Conservation (phyloP, 208 protist genomes). For the Acanthamoeba castellanii region DNA sequence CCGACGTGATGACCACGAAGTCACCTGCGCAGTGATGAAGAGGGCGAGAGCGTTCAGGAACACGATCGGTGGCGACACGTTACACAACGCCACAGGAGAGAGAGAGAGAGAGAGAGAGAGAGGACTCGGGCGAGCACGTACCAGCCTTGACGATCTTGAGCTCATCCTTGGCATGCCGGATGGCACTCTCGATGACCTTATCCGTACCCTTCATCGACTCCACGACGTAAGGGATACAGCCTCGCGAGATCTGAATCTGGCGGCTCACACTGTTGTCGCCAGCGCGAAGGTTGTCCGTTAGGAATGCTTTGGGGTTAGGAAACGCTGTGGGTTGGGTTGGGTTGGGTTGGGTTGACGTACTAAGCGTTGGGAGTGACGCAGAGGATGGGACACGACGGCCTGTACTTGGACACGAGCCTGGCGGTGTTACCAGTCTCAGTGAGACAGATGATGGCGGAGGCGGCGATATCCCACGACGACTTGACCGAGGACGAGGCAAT, state of each 20-base stretch:
- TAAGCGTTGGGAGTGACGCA: conserved; percentile 92
- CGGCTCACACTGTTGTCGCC: conserved; percentile 57
- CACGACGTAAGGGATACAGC: conserved; percentile 78
- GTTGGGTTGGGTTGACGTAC: neutral
- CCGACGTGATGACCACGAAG: conserved; percentile 81
- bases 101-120: neutral
- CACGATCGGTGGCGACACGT: neutral
- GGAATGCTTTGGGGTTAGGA: too few species aligned
- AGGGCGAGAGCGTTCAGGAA: neutral
- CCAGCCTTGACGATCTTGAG: conserved; percentile 71
- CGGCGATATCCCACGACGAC: conserved; percentile 94
- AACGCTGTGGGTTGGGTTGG: too few species aligned
- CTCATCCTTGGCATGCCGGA: conserved; percentile 81
- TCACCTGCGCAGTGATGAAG: neutral
- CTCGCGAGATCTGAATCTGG: conserved; percentile 76
- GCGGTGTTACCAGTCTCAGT: conserved; percentile 94
- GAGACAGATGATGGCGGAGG: conserved; percentile 94
- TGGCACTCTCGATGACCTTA: conserved; percentile 83
- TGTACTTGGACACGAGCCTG: conserved; percentile 96
- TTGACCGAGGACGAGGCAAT: conserved; percentile 96
- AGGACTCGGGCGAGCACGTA: conserved; percentile 7
- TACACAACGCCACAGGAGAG: neutral
- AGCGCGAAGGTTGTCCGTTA: conserved; percentile 75
- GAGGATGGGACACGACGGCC: conserved; percentile 95
- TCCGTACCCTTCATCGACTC: conserved; percentile 78